Evolutionary conservation across 805 yeast species (phyloP), one percentile per base, ranked within the genome.

Genomic region (Myxozyma melibiosi): DNA sequence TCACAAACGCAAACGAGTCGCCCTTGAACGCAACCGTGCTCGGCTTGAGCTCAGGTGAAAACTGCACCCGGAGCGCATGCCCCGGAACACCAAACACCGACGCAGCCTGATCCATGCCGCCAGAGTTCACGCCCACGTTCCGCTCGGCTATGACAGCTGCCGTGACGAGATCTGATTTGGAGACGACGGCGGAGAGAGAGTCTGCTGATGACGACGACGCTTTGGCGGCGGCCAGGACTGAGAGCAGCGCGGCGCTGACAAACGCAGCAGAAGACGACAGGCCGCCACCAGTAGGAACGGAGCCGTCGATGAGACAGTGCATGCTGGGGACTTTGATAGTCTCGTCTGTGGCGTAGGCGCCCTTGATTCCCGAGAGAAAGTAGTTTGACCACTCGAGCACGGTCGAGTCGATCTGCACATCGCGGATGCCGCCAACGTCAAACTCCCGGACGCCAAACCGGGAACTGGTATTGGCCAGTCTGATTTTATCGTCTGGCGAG

Each of bases 61-160:
- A 85, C 62, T 80, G 80, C 18, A 85, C 81, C 62, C 79, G 77
- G 53, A 85, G 70, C 1, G 85, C 85, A 61, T 85, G 81, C 57
- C 76, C 77, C 40, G 70, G 72, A 65, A 79, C 82, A 20, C 90
- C 90, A 62, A 79, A 84, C 24, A 86, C 77, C 0, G 86, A 81
- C 2, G 90, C 90, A 47, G 85, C 79, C 71, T 85, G 90, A 68
- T 85, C 90, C 86, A 85, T 81, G 38, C 90, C 90, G n/a, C 90
- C 91, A 34, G 85, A 82, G 68, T 83, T 85, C 51, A 85, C 86
- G 34, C 90, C 90, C 35, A 85, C 82, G 52, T 81, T 81, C 70
- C 84, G 88, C 67, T 85, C 90, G 38, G 84, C 81, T 4, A 80
- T 81, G 40, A 82, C 84, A 4, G 90, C 83, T 50, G 85, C 81